Evolutionary conservation across 2,329 filamentous ascomycete genomes (phyloP).

Genomic region (Thielaviopsis ethacetica): DNA sequence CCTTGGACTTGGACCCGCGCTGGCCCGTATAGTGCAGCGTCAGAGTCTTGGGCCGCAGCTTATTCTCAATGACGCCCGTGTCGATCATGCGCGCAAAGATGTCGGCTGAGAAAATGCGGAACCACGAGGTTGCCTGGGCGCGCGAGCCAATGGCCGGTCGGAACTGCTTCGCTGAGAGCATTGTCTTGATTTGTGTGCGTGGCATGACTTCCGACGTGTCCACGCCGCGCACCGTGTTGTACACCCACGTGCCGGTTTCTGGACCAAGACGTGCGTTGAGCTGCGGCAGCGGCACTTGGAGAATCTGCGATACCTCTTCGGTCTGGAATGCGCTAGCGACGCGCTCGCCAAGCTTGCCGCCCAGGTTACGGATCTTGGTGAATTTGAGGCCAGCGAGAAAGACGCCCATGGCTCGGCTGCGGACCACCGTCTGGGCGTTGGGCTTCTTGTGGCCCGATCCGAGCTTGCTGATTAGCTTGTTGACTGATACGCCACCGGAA

Average conservation of each 20-base stretch:
- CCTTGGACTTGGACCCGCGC: slow-evolving; percentile 57
- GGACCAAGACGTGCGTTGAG: slow-evolving; percentile 65
- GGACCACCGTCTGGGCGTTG: slow-evolving; percentile 84
- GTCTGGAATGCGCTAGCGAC: slow-evolving; percentile 68
- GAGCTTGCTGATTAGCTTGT: slow-evolving; percentile 92
- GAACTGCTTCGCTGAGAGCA: slow-evolving; percentile 95
- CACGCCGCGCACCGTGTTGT: slow-evolving; percentile 69
- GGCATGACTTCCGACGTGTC: slow-evolving; percentile 81
- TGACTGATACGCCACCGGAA: slow-evolving; percentile 73
- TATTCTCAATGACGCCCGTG: slow-evolving; percentile 78
- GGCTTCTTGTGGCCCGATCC: slow-evolving; percentile 87
- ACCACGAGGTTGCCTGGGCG: slow-evolving; percentile 70
- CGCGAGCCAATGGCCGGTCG: slow-evolving; percentile 61
- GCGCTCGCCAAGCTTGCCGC: slow-evolving; percentile 84
- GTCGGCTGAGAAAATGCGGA: slow-evolving; percentile 80
- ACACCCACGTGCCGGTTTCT: slow-evolving; percentile 73
- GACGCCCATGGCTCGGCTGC: slow-evolving; percentile 61
- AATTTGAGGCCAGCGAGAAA: slow-evolving; percentile 82
- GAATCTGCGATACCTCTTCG: slow-evolving; percentile 60
- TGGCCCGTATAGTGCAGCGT: slow-evolving; percentile 68
- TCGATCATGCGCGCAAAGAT: slow-evolving; percentile 82
- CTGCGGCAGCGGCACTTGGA: slow-evolving; percentile 56
- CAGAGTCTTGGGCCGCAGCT: slow-evolving; percentile 69
- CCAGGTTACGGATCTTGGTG: slow-evolving; percentile 87
- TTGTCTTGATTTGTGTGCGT: slow-evolving; percentile 86